Conservation (phyloP, 2,329 filamentous ascomycete genomes). For the Stemphylium lycopersici region DNA sequence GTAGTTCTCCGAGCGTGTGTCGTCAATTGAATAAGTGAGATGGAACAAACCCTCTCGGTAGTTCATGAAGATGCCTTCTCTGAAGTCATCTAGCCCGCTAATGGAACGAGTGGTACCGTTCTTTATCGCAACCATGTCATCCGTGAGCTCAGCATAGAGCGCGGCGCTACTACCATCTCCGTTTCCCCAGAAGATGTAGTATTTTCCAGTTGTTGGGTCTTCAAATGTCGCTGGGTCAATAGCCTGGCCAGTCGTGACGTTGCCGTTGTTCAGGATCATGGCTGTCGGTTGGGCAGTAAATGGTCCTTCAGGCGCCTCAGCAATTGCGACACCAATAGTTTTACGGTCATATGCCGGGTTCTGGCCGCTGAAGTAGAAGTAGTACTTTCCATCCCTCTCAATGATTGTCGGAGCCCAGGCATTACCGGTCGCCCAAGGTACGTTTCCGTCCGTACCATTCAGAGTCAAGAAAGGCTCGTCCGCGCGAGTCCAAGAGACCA, state of each 20-base stretch:
- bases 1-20: conserved; percentile 36
- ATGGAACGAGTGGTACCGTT: conserved; percentile 18
- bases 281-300: conserved; percentile 33
- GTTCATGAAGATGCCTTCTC: conserved; percentile 36
- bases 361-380: conserved; percentile 39
- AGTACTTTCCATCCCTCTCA: conserved; percentile 29
- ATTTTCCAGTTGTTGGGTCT: conserved; percentile 32
- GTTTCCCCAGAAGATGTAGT: conserved; percentile 41
- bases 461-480: conserved; percentile 32
- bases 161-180: conserved; percentile 9
- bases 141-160: conserved; percentile 29
- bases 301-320: conserved; percentile 28
- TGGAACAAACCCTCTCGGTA: conserved; percentile 33
- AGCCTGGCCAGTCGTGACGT: conserved; percentile 29
- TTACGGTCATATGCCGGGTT: conserved; percentile 35
- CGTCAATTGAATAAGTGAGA: conserved; percentile 39
- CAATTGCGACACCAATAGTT: conserved; percentile 37
- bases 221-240: conserved; percentile 35
- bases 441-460: conserved; percentile 35
- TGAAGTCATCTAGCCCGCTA: conserved; percentile 28
- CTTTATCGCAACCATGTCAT: conserved; percentile 33
- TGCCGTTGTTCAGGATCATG: conserved; percentile 38
- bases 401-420: conserved; percentile 40
- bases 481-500: conserved; percentile 34
- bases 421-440: conserved; percentile 36